A percentile compares a stretch with the other conserved stretches of the same genome.
phyloP scores from a whole-genome alignment of 1,284 basidiomycete species.

The Chalciporus sp. region DNA sequence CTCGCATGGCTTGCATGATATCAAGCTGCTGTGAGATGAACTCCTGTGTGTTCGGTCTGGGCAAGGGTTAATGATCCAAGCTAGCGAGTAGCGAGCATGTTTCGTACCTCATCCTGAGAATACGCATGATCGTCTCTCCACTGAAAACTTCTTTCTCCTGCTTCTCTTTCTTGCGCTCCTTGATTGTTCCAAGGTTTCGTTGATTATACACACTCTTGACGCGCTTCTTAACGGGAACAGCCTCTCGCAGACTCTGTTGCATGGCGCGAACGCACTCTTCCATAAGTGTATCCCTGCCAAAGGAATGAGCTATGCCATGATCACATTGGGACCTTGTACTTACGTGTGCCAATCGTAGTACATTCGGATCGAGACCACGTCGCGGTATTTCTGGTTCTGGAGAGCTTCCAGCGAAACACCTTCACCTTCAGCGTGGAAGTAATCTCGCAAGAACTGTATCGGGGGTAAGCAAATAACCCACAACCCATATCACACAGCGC shows the following conservation, averaged over 20 bases:
- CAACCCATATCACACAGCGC: not conserved
- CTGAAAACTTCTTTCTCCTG: constrained; percentile 69
- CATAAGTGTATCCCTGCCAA: constrained; percentile 81
- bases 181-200: constrained; percentile 94
- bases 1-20: constrained; percentile 74
- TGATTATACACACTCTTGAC: constrained; percentile 90
- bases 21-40: constrained; percentile 89
- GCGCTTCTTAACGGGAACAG: constrained; percentile 81
- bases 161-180: constrained; percentile 91
- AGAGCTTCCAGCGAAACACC: constrained; percentile 86
- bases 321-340: constrained; percentile 31
- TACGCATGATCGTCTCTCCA: constrained; percentile 90
- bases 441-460: constrained; percentile 85
- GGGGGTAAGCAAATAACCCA: constrained; percentile 1
- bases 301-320: constrained; percentile 7
- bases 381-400: constrained; percentile 97
- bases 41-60: constrained; percentile 75
- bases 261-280: constrained; percentile 95
- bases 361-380: constrained; percentile 84
- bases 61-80: constrained; percentile 3
- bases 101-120: constrained; percentile 87
- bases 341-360: constrained; percentile 95
- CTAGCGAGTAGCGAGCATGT: not conserved
- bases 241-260: constrained; percentile 77
- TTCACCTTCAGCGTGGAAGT: constrained; percentile 94